These are phyloP conservation scores for Clavispora fructus DNA, from an alignment of 805 yeast species.

Conservation along the genomic window DNA sequence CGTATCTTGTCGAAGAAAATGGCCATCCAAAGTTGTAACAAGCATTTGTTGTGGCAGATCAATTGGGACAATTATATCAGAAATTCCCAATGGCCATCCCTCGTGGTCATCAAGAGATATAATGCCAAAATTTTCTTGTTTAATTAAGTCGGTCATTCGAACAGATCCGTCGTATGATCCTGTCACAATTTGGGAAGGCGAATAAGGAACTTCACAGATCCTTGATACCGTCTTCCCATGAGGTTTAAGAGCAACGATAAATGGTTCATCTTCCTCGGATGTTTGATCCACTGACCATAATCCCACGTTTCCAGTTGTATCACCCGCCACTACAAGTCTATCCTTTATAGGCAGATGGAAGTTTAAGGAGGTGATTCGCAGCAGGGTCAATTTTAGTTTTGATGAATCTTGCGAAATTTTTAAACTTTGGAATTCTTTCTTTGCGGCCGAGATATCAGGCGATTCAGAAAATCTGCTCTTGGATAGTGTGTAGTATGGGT, in stretches of 20 bases:
- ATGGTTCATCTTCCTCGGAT: conserved; percentile 36
- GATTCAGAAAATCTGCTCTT: neutral
- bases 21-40: conserved; percentile 76
- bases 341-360: conserved; percentile 71
- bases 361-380: conserved; percentile 65
- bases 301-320: conserved; percentile 80
- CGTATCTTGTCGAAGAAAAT: conserved; percentile 68
- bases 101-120: conserved; percentile 45
- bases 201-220: conserved; percentile 47
- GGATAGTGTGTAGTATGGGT: neutral
- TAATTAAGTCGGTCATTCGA: conserved; percentile 62
- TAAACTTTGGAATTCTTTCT: conserved; percentile 35
- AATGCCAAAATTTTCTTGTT: conserved; percentile 51
- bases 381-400: conserved; percentile 63
- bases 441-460: conserved; percentile 17
- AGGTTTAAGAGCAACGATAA: conserved; percentile 60
- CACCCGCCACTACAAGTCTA: conserved; percentile 77
- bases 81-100: conserved; percentile 52
- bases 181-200: conserved; percentile 55
- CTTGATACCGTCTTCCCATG: conserved; percentile 74
- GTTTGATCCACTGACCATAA: conserved; percentile 72
- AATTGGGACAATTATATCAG: conserved; percentile 60
- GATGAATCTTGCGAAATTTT: conserved; percentile 42
- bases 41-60: conserved; percentile 51
- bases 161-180: conserved; percentile 87